Base-by-base conservation (phyloP, 345 rosid species). In the Arabis hirsuta region DNA sequence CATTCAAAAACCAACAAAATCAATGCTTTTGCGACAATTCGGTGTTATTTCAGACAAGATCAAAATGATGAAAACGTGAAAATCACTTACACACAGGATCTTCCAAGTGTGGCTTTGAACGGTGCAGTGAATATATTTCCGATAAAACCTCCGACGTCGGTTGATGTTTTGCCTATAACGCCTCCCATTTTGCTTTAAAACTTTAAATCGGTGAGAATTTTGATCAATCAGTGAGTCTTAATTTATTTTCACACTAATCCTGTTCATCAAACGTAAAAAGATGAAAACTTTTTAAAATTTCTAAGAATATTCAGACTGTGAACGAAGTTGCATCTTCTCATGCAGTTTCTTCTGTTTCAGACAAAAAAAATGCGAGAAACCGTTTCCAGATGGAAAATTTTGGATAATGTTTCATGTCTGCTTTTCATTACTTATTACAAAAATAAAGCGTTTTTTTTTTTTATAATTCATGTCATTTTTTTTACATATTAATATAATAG, bases 41-140 rank as follows among this genome's bases (percentile, higher is more conserved):
- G 12, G 53, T 53, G 6, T 41, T 31, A 39, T 20, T 46, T 54
- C 41, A 78, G 68, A 61, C 74, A 78, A 38, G 5, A 24, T 19
- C 12, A 6, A 34, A 36, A 46, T 2, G 54, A 52, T 9, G 27
- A 42, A 38, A 11, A 13, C 4, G 24, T 11, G 26, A 32, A 16
- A 63, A 29, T 26, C 29, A 20, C 78, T 59, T 80, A 81, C 83
- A 77, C 76, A 80, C 96, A 89, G 0, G 91, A 81, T 58, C 76
- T 81, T 12, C 80, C 84, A 11, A 86, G 66, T 47, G 89, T 79
- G 32, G 83, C 73, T 84, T 87, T 89, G 36, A 87, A 78, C 6
- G 97, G 91, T 73, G 89, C 85, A 0, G 80, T 44, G 5, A 91
- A 53, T 7, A 81, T 72, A 72, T 82, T 82, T 29, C 93, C 96